These are phyloP conservation scores for Backusella circina DNA, from an alignment of 192 early-diverging fungal genomes.

Conservation along the genomic window DNA sequence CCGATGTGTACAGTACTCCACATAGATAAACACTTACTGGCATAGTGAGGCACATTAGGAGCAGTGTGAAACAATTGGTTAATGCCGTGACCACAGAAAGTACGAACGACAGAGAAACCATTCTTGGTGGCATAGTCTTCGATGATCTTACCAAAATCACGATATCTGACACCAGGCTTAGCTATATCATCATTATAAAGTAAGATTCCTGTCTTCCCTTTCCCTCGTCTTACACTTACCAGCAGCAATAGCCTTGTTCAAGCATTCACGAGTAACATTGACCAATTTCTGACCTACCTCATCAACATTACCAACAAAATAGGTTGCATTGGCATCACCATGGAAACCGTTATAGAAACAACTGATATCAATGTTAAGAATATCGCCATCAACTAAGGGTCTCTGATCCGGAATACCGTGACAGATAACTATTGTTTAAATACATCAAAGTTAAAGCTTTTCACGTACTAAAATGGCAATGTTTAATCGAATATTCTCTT, in stretches of 20 bases:
- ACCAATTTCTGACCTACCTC: slow-evolving; percentile 69
- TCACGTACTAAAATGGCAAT: slow-evolving; percentile 85
- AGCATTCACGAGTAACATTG: slow-evolving; percentile 76
- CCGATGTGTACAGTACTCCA: background rate
- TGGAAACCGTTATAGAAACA: slow-evolving; percentile 92
- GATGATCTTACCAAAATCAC: slow-evolving; percentile 90
- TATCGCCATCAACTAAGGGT: slow-evolving; percentile 91
- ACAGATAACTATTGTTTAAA: slow-evolving; percentile 88
- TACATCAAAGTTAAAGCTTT: slow-evolving; percentile 90
- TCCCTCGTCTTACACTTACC: slow-evolving; percentile 42
- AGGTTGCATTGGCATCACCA: slow-evolving; percentile 93
- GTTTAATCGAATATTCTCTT: slow-evolving; percentile 95
- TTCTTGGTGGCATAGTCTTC: slow-evolving; percentile 80
- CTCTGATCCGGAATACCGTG: slow-evolving; percentile 98
- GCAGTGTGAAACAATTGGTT: slow-evolving; percentile 83
- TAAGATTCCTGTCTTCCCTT: background rate
- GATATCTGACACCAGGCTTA: slow-evolving; percentile 88
- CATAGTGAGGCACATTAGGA: slow-evolving; percentile 94
- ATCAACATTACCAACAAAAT: slow-evolving; percentile 88
- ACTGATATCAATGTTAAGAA: slow-evolving; percentile 92
- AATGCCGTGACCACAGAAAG: slow-evolving; percentile 94
- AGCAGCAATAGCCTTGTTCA: slow-evolving; percentile 89
- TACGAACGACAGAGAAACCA: slow-evolving; percentile 89
- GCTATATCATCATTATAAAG: slow-evolving; percentile 43
- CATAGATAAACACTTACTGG: slow-evolving; percentile 43